These are phyloP conservation scores for Lentinula lateritia DNA, from an alignment of 768 basidiomycete genomes.

Conservation along the genomic window DNA sequence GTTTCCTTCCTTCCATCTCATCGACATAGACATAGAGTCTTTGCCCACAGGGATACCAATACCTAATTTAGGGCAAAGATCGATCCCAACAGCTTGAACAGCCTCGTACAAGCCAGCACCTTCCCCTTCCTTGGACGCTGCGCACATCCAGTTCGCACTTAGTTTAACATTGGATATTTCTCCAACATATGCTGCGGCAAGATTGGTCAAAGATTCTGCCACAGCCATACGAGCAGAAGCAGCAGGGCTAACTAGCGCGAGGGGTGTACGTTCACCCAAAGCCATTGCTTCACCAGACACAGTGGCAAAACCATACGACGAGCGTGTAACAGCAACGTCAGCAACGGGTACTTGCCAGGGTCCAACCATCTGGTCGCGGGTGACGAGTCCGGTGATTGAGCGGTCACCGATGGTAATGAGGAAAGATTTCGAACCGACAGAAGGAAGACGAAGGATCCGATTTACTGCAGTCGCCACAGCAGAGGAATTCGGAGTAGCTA, in stretches of 20 bases:
- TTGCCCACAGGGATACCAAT: conserved; percentile 98
- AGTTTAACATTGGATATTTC: conserved; percentile 77
- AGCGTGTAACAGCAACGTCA: conserved; percentile 94
- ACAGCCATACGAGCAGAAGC: conserved; percentile 97
- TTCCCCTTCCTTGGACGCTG: conserved; percentile 84
- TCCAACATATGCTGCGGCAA: conserved; percentile 73
- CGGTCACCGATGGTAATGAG: conserved; percentile 98
- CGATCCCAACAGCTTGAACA: conserved; percentile 85
- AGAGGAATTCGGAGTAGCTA: conserved; percentile 32
- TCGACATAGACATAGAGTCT: conserved; percentile 99
- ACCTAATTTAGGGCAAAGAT: conserved; percentile 89
- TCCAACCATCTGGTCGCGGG: conserved; percentile 98
- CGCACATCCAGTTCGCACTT: conserved; percentile 99
- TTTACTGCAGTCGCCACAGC: conserved; percentile 48
- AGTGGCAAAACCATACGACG: conserved; percentile 89
- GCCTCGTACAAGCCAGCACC: conserved; percentile 88
- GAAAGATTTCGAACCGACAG: conserved; percentile 95
- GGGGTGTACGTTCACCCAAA: conserved; percentile 93
- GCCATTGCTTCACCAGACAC: conserved; percentile 93
- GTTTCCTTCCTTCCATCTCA: conserved; percentile 75
- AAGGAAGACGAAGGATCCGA: conserved; percentile 85
- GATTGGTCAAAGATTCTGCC: conserved; percentile 88
- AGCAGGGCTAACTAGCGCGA: conserved; percentile 81
- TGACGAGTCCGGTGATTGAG: conserved; percentile 88
- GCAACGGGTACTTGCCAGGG: conserved; percentile 98